Conservation (phyloP, 371 early-diverging fungal genomes). For the Mucor saturninus region DNA sequence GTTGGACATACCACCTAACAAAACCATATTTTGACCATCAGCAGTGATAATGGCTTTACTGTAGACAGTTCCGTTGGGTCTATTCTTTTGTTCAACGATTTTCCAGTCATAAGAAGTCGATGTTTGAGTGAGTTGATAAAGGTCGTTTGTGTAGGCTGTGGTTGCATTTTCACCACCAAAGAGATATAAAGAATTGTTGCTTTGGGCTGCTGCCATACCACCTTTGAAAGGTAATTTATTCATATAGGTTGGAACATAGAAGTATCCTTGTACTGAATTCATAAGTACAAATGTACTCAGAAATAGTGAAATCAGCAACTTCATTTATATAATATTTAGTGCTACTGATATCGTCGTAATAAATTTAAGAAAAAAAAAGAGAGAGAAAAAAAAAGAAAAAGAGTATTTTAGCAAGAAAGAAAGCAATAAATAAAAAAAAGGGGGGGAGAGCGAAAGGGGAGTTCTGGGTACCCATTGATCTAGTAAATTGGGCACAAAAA, state of each 20-base stretch:
- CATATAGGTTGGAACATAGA: conserved; percentile 31
- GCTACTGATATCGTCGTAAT: no score
- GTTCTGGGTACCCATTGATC: conserved; percentile 11
- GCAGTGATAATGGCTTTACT: conserved; percentile 28
- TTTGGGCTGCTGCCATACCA: conserved; percentile 35
- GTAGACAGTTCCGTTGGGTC: conserved; percentile 22
- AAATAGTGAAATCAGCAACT: conserved; percentile 8
- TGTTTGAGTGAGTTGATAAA: conserved; percentile 34
- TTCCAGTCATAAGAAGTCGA: conserved; percentile 26
- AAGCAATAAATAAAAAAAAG: conserved; percentile 13
- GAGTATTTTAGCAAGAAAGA: conserved; percentile 3
- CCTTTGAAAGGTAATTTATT: conserved; percentile 33
- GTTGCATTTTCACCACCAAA: conserved; percentile 41
- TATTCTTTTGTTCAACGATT: conserved; percentile 27
- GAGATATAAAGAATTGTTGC: conserved; percentile 27
- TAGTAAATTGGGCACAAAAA: conserved; percentile 10
- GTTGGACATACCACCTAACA: conserved; percentile 32
- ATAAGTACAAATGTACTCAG: conserved; percentile 4
- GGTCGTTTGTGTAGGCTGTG: conserved; percentile 24
- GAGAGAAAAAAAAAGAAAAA: conserved; percentile 3
- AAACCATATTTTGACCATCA: conserved; percentile 23
- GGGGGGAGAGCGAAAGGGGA: conserved; percentile 2
- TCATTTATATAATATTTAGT: neutral
- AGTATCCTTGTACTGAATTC: conserved; percentile 26
- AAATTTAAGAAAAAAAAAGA: neutral